These are phyloP conservation scores for Agastache rugosa DNA, from an alignment of 257 asterid genomes.

Conservation along the genomic window DNA sequence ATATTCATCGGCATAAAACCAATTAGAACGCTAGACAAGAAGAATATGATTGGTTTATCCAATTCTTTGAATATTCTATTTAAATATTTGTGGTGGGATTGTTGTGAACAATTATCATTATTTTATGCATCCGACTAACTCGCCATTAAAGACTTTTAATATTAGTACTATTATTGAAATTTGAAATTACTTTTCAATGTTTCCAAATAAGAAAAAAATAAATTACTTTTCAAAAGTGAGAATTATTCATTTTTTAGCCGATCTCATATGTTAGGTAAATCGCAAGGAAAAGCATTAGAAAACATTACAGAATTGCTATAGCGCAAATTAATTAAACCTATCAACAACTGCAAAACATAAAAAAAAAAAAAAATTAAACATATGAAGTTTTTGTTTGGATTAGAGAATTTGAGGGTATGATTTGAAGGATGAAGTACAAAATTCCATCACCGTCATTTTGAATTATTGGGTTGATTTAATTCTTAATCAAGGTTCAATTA, in stretches of 20 bases:
- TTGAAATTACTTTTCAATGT: slow-evolving; percentile 10
- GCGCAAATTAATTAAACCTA: neutral
- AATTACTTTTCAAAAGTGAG: slow-evolving; percentile 8
- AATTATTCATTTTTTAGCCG: neutral
- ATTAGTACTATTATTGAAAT: neutral
- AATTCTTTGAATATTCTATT: slow-evolving; percentile 34
- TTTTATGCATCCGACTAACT: slow-evolving; percentile 30
- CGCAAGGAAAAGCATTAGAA: neutral
- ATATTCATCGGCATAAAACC: slow-evolving; percentile 33
- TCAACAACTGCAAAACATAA: neutral
- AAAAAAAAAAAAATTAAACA: neutral
- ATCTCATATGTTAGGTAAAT: neutral
- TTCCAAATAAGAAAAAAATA: neutral
- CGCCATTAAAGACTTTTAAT: slow-evolving; percentile 28
- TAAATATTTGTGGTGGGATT: slow-evolving; percentile 22
- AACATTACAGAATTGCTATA: neutral
- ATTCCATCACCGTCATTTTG: too few relatives aligned
- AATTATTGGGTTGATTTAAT: too few relatives aligned
- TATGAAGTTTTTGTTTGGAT: neutral
- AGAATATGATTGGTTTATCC: slow-evolving; percentile 38
- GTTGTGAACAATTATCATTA: slow-evolving; percentile 23
- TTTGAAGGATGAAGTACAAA: neutral
- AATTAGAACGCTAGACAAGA: slow-evolving; percentile 22
- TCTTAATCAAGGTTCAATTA: neutral
- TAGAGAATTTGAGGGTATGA: neutral